A percentile compares a stretch with the other conserved stretches of the same genome.
These are phyloP conservation scores for Waitea zeae DNA, from an alignment of 1,284 basidiomycete species.

Conservation along the genomic window DNA sequence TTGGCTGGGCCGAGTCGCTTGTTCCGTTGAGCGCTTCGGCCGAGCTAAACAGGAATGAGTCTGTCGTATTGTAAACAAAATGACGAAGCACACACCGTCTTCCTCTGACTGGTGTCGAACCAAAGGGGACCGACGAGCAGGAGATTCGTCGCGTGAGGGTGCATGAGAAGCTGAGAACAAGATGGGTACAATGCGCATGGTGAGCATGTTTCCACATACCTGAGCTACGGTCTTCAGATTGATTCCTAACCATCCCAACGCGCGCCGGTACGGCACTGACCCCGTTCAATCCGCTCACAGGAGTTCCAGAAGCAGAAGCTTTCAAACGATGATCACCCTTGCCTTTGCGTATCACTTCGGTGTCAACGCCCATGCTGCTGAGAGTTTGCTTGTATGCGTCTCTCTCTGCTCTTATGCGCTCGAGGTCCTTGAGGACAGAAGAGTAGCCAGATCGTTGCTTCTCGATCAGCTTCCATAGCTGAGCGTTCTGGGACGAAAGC, in stretches of 20 bases:
- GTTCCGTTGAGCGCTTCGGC: no score
- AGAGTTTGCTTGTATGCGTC: conserved; percentile 44
- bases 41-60: no score
- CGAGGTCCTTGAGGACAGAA: conserved; percentile 61
- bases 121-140: conserved; percentile 12
- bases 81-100: conserved; percentile 22
- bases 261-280: background rate
- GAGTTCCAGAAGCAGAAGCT: conserved; percentile 11
- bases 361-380: conserved; percentile 20
- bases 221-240: conserved; percentile 1
- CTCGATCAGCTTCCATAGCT: conserved; percentile 87
- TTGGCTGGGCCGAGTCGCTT: no score
- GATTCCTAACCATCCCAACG: background rate
- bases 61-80: no score
- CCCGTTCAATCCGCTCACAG: no score
- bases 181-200: background rate
- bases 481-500: conserved; percentile 67
- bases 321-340: conserved; percentile 12
- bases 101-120: conserved; percentile 33
- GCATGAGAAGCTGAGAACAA: background rate
- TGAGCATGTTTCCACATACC: background rate
- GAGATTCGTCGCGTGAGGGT: conserved; percentile 1
- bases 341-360: conserved; percentile 14
- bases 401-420: conserved; percentile 67
- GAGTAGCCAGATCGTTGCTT: conserved; percentile 62